Conservation (phyloP, 2,329 filamentous ascomycete species). For the Pyrenophora tritici-repentis region DNA sequence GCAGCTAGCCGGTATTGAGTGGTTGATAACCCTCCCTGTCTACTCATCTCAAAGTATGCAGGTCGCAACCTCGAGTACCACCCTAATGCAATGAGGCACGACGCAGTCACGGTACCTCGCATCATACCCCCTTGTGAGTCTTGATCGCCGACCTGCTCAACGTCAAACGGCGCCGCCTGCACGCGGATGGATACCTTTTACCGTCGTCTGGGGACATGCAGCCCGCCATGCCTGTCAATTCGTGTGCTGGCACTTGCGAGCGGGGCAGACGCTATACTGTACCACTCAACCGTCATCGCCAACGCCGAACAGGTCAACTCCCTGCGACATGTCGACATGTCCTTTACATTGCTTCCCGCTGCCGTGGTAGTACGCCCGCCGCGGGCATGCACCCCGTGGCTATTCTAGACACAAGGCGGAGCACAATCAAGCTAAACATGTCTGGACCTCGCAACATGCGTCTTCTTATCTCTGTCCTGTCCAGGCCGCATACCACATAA, state of each 20-base stretch:
- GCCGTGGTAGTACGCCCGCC: slow-evolving; percentile 1
- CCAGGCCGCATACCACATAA: no score
- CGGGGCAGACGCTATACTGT: slow-evolving; percentile 2
- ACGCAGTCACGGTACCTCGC: neutral
- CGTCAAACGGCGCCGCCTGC: slow-evolving; percentile 3
- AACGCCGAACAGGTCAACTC: neutral
- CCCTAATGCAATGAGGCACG: neutral
- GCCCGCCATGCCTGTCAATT: slow-evolving; percentile 3
- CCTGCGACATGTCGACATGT: neutral
- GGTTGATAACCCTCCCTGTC: no score
- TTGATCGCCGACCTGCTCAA: slow-evolving; percentile 2
- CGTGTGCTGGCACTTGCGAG: neutral
- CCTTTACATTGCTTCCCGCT: slow-evolving; percentile 7
- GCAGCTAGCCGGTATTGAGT: no score
- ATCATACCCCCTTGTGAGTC: neutral
- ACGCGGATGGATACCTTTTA: no score
- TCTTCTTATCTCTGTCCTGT: no score
- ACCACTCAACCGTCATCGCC: slow-evolving; percentile 2
- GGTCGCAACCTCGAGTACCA: neutral
- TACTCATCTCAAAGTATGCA: no score
- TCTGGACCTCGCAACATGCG: no score
- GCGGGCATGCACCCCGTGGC: slow-evolving; percentile 1
- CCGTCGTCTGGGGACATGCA: neutral
- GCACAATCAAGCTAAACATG: neutral
- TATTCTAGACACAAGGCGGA: neutral